A percentile compares a stretch with the other conserved stretches of the same genome.
Evolutionary conservation across 192 early-diverging fungal genomes (phyloP).

Genomic region (Coemansia sp.): DNA sequence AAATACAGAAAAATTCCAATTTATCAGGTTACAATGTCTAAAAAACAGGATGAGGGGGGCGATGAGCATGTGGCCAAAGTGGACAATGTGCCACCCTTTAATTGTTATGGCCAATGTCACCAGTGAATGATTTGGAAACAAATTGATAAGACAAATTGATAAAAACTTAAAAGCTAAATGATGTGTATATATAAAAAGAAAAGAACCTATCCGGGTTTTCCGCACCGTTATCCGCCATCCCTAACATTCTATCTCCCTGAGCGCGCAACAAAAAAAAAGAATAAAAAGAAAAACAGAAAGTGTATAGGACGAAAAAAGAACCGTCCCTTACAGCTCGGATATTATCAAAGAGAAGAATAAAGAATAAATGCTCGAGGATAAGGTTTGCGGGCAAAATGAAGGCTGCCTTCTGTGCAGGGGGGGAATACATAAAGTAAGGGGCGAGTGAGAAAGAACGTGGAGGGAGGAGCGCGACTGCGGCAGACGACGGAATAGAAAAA

Average conservation of each 20-base stretch:
- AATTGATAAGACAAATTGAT: neutral
- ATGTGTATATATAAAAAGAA: neutral
- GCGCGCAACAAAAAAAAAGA: slow-evolving; percentile 7
- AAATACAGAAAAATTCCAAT: neutral
- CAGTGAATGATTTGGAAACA: neutral
- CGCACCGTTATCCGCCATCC: neutral
- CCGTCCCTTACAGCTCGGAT: slow-evolving; percentile 1
- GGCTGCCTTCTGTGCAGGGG: slow-evolving; percentile 1
- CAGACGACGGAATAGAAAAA: neutral
- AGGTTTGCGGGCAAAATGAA: slow-evolving; percentile 6
- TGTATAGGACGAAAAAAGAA: neutral
- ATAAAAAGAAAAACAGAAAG: slow-evolving; percentile 20
- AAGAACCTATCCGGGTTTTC: slow-evolving; percentile 1
- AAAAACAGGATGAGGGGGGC: neutral
- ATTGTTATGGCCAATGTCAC: slow-evolving; percentile 9
- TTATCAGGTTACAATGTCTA: neutral
- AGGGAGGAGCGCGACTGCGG: neutral
- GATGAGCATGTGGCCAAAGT: neutral
- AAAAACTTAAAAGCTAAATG: neutral
- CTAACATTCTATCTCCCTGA: neutral
- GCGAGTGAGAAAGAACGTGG: neutral
- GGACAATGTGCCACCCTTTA: neutral
- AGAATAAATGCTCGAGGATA: slow-evolving; percentile 6
- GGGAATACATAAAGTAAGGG: slow-evolving; percentile 2
- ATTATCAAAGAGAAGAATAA: slow-evolving; percentile 11